Conservation (phyloP, 345 rosid species). For the Citrus australasica region DNA sequence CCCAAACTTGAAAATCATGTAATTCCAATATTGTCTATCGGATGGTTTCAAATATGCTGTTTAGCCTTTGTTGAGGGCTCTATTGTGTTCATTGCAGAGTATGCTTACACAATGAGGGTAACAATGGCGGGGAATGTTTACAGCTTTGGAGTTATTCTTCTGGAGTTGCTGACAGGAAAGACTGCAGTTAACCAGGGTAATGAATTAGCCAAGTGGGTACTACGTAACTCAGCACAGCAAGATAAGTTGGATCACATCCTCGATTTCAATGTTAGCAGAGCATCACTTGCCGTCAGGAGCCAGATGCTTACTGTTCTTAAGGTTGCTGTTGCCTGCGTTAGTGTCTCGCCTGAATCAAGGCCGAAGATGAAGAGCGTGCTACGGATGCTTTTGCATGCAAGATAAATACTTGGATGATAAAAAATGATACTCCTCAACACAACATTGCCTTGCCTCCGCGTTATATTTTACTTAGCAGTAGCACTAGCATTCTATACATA, state of each 20-base stretch:
- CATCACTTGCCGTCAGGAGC: conserved; percentile 48
- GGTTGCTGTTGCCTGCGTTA: conserved; percentile 72
- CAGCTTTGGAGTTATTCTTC: conserved; percentile 73
- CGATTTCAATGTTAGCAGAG: conserved; percentile 57
- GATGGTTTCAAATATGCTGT: not conserved
- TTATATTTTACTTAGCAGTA: not conserved
- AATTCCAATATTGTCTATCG: not conserved
- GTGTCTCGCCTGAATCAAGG: conserved; percentile 60
- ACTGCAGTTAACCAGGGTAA: conserved; percentile 70
- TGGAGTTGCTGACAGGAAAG: conserved; percentile 82
- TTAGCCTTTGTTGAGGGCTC: not conserved
- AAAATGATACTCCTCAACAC: not conserved
- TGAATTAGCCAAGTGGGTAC: conserved; percentile 79
- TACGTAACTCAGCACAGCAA: conserved; percentile 37
- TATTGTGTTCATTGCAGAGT: conserved; percentile 46
- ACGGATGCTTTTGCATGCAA: conserved; percentile 60
- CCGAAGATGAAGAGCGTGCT: conserved; percentile 83
- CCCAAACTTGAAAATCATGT: not conserved
- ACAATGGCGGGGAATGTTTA: conserved; percentile 80
- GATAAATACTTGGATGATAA: conserved; percentile 24
- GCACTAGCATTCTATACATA: not conserved
- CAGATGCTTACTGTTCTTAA: conserved; percentile 78
- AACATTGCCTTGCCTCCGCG: not conserved
- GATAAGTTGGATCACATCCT: conserved; percentile 60
- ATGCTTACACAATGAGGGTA: conserved; percentile 91